phyloP scores from a whole-genome alignment of 2,329 filamentous ascomycete genomes.

The Blastomyces emzantsi region DNA sequence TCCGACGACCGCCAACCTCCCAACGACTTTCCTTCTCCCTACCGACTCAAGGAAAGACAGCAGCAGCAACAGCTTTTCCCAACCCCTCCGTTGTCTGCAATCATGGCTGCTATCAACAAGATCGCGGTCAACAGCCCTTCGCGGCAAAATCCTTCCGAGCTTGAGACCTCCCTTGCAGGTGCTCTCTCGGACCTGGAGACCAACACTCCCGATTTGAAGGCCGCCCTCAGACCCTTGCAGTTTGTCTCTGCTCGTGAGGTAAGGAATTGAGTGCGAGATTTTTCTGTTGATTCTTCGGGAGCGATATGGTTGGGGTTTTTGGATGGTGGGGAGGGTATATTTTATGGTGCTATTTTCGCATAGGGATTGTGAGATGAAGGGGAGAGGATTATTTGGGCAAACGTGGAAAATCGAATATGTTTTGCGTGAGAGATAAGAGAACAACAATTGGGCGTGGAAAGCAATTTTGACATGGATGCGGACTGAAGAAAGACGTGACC shows the following conservation, averaged over 20 bases:
- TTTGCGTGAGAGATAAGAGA: neutral
- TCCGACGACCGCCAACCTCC: slow-evolving; percentile 11
- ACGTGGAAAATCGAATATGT: neutral
- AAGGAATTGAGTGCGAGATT: slow-evolving; percentile 40
- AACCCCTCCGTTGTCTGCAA: slow-evolving; percentile 30
- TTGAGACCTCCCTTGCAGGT: slow-evolving; percentile 92
- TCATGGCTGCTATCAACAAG: slow-evolving; percentile 85
- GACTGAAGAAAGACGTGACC: slow-evolving; percentile 11
- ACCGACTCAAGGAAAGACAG: slow-evolving; percentile 16
- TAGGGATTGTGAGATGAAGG: neutral
- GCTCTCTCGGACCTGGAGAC: slow-evolving; percentile 98
- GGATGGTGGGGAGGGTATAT: neutral
- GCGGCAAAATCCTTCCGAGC: slow-evolving; percentile 90
- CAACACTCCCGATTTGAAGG: slow-evolving; percentile 98
- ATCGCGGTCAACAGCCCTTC: slow-evolving; percentile 96
- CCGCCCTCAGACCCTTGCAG: slow-evolving; percentile 92
- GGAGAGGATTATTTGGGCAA: neutral
- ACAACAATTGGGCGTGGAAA: neutral
- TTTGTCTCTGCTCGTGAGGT: slow-evolving; percentile 99
- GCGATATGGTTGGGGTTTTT: neutral
- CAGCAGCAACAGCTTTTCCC: slow-evolving; percentile 13
- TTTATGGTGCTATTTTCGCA: neutral
- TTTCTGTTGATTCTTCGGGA: slow-evolving; percentile 1
- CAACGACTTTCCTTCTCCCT: slow-evolving; percentile 10
- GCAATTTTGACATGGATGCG: slow-evolving; percentile 10